Evolutionary conservation across 2,329 filamentous ascomycete species (phyloP).

Genomic region (Xylaria sp.): DNA sequence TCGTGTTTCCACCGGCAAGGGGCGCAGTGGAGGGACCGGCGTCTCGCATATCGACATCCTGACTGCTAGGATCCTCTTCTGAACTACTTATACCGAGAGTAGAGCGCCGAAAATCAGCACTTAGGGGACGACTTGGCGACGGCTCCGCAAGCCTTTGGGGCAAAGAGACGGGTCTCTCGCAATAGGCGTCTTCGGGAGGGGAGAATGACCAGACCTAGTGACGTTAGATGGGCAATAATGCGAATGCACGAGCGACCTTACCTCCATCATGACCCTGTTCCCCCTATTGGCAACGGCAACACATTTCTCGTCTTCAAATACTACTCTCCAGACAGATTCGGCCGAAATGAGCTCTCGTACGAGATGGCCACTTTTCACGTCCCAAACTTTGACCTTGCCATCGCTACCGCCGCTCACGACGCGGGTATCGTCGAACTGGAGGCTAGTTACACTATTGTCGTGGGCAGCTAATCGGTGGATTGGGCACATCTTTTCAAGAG

Average conservation of each 20-base stretch:
- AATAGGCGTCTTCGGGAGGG: constrained; percentile 71
- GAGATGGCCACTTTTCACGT: constrained; percentile 85
- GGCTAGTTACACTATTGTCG: constrained; percentile 95
- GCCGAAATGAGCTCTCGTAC: constrained; percentile 90
- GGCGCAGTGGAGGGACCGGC: constrained; percentile 59
- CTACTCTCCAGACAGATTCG: constrained; percentile 95
- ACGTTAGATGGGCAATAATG: constrained; percentile 10
- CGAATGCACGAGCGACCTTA: constrained; percentile 48
- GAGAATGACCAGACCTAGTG: constrained; percentile 90
- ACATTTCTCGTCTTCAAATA: constrained; percentile 97
- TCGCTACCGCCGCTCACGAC: constrained; percentile 97
- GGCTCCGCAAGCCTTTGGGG: constrained; percentile 51
- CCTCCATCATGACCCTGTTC: constrained; percentile 95
- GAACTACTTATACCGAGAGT: constrained; percentile 25
- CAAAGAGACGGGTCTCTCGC: constrained; percentile 55
- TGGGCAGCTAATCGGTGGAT: constrained; percentile 95
- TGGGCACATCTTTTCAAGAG: constrained; percentile 82
- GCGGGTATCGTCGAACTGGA: constrained; percentile 94
- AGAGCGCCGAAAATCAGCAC: constrained; percentile 44
- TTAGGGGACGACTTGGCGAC: constrained; percentile 52
- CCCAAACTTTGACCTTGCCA: constrained; percentile 98
- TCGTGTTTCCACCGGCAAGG: constrained; percentile 48
- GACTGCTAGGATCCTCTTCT: constrained; percentile 39
- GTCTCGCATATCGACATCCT: constrained; percentile 61
- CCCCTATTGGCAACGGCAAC: constrained; percentile 89